Evolutionary conservation across 805 yeast species (phyloP), one percentile per base, ranked within the genome.

Genomic region (Candida ponderosae): DNA sequence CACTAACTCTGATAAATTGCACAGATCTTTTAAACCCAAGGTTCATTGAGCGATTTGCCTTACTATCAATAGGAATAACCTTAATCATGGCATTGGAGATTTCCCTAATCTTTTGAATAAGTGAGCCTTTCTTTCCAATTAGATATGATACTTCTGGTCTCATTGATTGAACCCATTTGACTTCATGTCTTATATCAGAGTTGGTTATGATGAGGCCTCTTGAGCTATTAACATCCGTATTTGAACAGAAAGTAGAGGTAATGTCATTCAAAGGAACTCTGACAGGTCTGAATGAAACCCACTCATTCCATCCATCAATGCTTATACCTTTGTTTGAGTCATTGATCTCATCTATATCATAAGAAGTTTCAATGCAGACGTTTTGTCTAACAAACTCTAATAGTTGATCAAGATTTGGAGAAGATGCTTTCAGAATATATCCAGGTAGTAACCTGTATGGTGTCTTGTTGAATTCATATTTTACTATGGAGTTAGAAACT

Each of bases 51-150:
- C 15, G 43, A n/a, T 46, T 46, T 15, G 46, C 31, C 18, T 31
- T 39, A 5, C 34, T 38, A 7, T 50, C 41, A 11, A 62, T 37
- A 0, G 69, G 68, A 11, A 65, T 44, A 5, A 71, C 60, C 36
- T 65, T 64, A 29, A 72, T 59, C 9, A 43, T 50, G 5, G 74
- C 71, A 0, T 52, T 43, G 1, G 70, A 56, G 18, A 36, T 34
- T 5, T 49, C 47, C 24, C 75, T 42, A 9, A 71, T 50, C 5
- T 36, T 35, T 29, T 55, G 58, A 13, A 72, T 68, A 31, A 60
- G 53, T 16, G 42, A 28, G 1, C 77, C 77, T n/a, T 51, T 48
- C 18, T 48, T 56, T 0, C 77, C 77, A 35, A 72, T 70, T 6
- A 71, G 42, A 34, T 53, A 60, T 1, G 68, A 56, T 2, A 68